Percentiles rank a stretch among this genome's conserved stretches.
phyloP scores from a whole-genome alignment of 495 filamentous ascomycete species.

The Poronia punctata region DNA sequence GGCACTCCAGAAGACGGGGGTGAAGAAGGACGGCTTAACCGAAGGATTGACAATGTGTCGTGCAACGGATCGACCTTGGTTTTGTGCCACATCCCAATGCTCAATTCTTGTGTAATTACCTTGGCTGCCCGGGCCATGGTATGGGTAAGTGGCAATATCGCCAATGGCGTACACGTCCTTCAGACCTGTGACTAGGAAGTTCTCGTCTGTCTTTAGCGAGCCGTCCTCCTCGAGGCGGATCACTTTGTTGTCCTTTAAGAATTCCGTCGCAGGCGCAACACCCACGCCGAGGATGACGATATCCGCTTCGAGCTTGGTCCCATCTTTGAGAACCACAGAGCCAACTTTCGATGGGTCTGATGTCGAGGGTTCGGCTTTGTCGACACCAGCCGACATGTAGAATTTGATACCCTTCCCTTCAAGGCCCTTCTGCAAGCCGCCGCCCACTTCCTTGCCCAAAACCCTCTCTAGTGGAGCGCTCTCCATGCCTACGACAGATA shows the following conservation, averaged over 20 bases:
- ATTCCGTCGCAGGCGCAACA: constrained; percentile 79
- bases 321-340: constrained; percentile 77
- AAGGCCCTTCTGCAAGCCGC: constrained; percentile 66
- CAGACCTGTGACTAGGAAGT: constrained; percentile 65
- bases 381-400: constrained; percentile 68
- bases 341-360: constrained; percentile 64
- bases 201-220: constrained; percentile 67
- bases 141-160: constrained; percentile 93
- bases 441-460: constrained; percentile 75
- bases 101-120: constrained; percentile 70
- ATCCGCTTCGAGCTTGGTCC: constrained; percentile 76
- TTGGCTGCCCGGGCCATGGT: constrained; percentile 78
- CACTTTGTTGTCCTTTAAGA: constrained; percentile 62
- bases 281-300: constrained; percentile 87
- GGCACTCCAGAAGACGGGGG: constrained; percentile 94
- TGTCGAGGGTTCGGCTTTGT: constrained; percentile 65
- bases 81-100: constrained; percentile 98
- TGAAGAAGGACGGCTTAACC: constrained; percentile 62
- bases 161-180: constrained; percentile 87
- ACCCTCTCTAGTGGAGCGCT: constrained; percentile 77
- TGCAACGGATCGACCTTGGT: constrained; percentile 73
- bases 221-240: constrained; percentile 71
- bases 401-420: constrained; percentile 87
- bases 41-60: constrained; percentile 60
- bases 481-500: constrained; percentile 94